These are phyloP conservation scores for Vishniacozyma victoriae DNA, from an alignment of 768 basidiomycete species.

Conservation along the genomic window DNA sequence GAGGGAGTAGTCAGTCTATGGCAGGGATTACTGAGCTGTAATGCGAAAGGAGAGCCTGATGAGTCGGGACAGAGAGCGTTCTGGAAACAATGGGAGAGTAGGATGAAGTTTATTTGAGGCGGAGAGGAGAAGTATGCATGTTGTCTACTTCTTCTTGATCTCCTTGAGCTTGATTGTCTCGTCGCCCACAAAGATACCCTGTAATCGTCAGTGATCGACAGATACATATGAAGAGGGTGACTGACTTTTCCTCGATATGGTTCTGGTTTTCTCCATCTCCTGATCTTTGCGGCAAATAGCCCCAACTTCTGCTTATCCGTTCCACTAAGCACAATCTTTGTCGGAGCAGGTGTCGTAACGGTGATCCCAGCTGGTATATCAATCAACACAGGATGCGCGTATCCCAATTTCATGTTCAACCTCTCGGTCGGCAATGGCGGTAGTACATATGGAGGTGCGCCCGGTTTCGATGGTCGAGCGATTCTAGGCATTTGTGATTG, in stretches of 20 bases:
- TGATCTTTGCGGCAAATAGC: slow-evolving; percentile 77
- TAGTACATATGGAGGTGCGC: slow-evolving; percentile 49
- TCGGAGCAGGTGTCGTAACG: slow-evolving; percentile 71
- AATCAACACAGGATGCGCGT: slow-evolving; percentile 77
- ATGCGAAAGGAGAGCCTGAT: slow-evolving; percentile 8
- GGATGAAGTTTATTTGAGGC: background rate
- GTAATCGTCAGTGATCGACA: background rate
- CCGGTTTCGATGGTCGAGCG: slow-evolving; percentile 53
- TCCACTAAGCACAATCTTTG: slow-evolving; percentile 73
- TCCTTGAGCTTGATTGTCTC: slow-evolving; percentile 87
- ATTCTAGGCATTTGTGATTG: slow-evolving; percentile 15
- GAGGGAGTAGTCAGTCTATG: slow-evolving; percentile 20
- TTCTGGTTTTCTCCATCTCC: slow-evolving; percentile 80
- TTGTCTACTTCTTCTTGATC: slow-evolving; percentile 84
- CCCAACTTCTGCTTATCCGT: slow-evolving; percentile 84
- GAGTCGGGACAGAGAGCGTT: slow-evolving; percentile 8
- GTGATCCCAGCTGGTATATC: slow-evolving; percentile 76
- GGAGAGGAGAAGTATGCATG: slow-evolving; percentile 5
- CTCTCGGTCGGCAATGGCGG: slow-evolving; percentile 24
- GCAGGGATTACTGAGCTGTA: slow-evolving; percentile 33
- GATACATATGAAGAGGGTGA: slow-evolving; percentile 4
- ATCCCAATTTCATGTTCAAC: slow-evolving; percentile 86
- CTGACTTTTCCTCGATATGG: slow-evolving; percentile 96
- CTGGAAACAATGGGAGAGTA: slow-evolving; percentile 22
- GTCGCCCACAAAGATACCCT: slow-evolving; percentile 92